phyloP scores from a whole-genome alignment of 78 protist genomes.

The Dictyostelium capitatum region DNA sequence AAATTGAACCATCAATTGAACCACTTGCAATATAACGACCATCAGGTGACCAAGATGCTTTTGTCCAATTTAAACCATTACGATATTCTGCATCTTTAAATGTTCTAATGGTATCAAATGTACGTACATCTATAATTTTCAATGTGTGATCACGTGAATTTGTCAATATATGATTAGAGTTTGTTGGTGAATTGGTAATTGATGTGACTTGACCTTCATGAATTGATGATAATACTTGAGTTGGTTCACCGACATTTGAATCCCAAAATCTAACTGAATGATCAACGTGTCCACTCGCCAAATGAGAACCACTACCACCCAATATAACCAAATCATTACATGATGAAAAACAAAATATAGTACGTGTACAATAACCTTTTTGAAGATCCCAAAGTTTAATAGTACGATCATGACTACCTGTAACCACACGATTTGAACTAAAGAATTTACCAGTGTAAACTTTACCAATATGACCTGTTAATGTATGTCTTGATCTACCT shows the following conservation, averaged over 20 bases:
- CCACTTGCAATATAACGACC: constrained; percentile 77
- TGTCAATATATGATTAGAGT: constrained; percentile 67
- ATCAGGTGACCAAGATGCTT: constrained; percentile 83
- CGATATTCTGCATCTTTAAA: constrained; percentile 79
- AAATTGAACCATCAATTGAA: constrained; percentile 83
- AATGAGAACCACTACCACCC: constrained; percentile 31
- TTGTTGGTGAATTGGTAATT: constrained; percentile 72
- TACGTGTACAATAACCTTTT: constrained; percentile 86
- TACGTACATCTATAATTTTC: constrained; percentile 87
- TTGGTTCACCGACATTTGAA: constrained; percentile 54
- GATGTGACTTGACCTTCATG: constrained; percentile 88
- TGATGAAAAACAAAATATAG: constrained; percentile 81
- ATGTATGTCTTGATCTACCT: constrained; percentile 85
- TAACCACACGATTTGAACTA: constrained; percentile 36
- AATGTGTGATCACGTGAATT: constrained; percentile 87
- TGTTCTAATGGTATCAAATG: constrained; percentile 60
- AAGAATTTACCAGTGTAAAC: constrained; percentile 78
- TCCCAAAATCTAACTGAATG: constrained; percentile 88
- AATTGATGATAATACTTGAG: constrained; percentile 59
- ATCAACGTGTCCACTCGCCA: constrained; percentile 86
- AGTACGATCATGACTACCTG: constrained; percentile 92
- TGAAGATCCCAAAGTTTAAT: constrained; percentile 91
- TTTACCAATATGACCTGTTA: constrained; percentile 90
- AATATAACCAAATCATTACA: constrained; percentile 82
- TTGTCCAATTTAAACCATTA: constrained; percentile 74